Base-by-base conservation (phyloP, 2,329 filamentous ascomycete genomes). In the Colletotrichum sp. region DNA sequence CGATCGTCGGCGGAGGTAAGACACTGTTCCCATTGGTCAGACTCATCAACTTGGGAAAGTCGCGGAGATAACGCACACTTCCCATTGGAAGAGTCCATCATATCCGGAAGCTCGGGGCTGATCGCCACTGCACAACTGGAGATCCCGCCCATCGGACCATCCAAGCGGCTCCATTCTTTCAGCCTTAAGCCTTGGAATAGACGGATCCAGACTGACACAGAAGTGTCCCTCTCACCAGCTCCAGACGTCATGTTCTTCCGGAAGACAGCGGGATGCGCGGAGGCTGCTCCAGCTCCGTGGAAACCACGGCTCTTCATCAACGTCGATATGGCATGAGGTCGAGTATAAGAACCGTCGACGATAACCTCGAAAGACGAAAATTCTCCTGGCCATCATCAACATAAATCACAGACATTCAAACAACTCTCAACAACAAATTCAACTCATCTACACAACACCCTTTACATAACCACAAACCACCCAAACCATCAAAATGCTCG, bases 401-500 rank as follows among this genome's bases (percentile, higher is more conserved):
- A 61, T 8, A 55, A 12, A 71, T 55, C 13, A 24, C 6, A 28
- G 8, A 9, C 10, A 36, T 8, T 32, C 28, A 24, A 7, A 21
- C 21, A 43, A 8, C 15, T 18, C 36, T 28, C 18, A 38, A 15
- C 18, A 13, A 24, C 57, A 34, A 21, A 9, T n/a, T 9, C 28
- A n/a, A 24, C 18, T 15, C 32, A 28, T 30, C 16, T 24, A 60
- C 26, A n/a, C 10, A 28, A 13, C 24, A n/a, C 16, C 16, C 15
- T 28, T 9, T 8, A 34, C 28, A 21, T 0, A 67, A 32, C 28
- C 26, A 67, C 64, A 43, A 8, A 30, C 8, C 21, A 9, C 28
- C 28, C 5, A 64, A 66, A 18, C 32, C 48, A 38, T 18, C 63
- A 63, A 48, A 64, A 92, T 92, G 90, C 83, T 88, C 15, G 91